Conservation (phyloP, 2,329 filamentous ascomycete species). For the Arthrobotrys musiformis region DNA sequence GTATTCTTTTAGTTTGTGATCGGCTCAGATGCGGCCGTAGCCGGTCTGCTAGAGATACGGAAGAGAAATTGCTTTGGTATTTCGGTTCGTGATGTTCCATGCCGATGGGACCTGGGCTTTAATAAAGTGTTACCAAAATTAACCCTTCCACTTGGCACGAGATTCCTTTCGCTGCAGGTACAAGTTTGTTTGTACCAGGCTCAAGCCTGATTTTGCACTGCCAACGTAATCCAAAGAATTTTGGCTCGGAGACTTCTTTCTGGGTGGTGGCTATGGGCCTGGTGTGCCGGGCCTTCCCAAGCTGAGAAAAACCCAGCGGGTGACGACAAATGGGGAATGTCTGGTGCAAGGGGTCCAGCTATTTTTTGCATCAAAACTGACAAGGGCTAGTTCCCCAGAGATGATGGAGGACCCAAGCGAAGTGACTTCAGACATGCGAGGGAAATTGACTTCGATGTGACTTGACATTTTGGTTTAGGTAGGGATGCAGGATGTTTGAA, state of each 20-base stretch:
- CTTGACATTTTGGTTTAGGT: conserved; percentile 31
- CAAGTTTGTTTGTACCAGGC: conserved; percentile 21
- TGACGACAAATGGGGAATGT: conserved; percentile 55
- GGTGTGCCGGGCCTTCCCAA: conserved; percentile 16
- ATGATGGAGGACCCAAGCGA: conserved; percentile 39
- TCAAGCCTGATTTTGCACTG: conserved; percentile 15
- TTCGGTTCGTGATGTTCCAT: conserved; percentile 38
- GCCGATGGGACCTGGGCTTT: conserved; percentile 1
- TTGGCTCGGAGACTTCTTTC: conserved; percentile 51
- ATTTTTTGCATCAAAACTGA: conserved; percentile 55
- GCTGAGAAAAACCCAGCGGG: conserved; percentile 23
- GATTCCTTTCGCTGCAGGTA: conserved; percentile 53
- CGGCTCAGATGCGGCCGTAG: conserved; percentile 9
- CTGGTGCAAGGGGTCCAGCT: conserved; percentile 52
- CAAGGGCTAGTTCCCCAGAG: conserved; percentile 20
- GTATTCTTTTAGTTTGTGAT: conserved; percentile 10
- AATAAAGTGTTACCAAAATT: conserved; percentile 50
- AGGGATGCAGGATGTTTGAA: conserved; percentile 17
- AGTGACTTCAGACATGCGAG: conserved; percentile 44
- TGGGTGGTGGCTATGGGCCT: conserved; percentile 31
- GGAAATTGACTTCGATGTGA: conserved; percentile 25
- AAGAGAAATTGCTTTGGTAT: conserved; percentile 2
- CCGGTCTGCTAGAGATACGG: neutral
- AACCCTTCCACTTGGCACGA: conserved; percentile 28
- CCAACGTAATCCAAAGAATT: conserved; percentile 34